These are phyloP conservation scores for Schizochytrium sp. DNA, from an alignment of 108 stramenopile genomes.

Conservation along the genomic window DNA sequence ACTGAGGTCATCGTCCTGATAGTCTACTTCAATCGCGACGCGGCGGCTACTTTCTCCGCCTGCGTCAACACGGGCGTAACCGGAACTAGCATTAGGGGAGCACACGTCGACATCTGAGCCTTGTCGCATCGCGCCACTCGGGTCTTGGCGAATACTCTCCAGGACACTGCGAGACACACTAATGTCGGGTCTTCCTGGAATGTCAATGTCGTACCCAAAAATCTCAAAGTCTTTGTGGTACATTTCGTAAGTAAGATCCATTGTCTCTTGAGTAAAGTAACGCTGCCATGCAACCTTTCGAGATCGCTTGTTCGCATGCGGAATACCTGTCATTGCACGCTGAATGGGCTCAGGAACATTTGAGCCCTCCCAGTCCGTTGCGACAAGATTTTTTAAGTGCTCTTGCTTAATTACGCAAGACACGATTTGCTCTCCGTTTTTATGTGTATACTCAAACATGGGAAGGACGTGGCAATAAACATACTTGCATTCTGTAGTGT, in stretches of 20 bases:
- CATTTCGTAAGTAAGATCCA: slow-evolving; percentile 79
- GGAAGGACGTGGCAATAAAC: slow-evolving; percentile 79
- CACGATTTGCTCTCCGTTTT: slow-evolving; percentile 73
- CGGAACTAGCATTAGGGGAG: not conserved
- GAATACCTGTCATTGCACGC: slow-evolving; percentile 48
- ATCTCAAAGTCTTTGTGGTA: slow-evolving; percentile 78
- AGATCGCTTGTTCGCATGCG: slow-evolving; percentile 8
- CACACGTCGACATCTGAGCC: not conserved
- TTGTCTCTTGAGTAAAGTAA: slow-evolving; percentile 77
- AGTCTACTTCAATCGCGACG: not conserved
- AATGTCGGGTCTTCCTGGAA: slow-evolving; percentile 74
- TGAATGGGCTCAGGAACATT: slow-evolving; percentile 47
- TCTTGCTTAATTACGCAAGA: slow-evolving; percentile 78
- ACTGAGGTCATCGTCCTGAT: not conserved
- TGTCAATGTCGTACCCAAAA: slow-evolving; percentile 71
- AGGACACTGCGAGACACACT: slow-evolving; percentile 7
- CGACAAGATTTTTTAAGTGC: slow-evolving; percentile 67
- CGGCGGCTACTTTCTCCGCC: not conserved
- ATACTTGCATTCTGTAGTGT: slow-evolving; percentile 73
- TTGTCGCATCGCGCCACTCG: not conserved
- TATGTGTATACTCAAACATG: slow-evolving; percentile 78
- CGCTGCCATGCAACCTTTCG: slow-evolving; percentile 71
- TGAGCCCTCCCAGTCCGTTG: slow-evolving; percentile 59
- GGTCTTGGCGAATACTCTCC: slow-evolving; percentile 30
- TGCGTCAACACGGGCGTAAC: not conserved